Evolutionary conservation across 495 filamentous ascomycete genomes (phyloP).

Genomic region (Margaritispora aquatica): DNA sequence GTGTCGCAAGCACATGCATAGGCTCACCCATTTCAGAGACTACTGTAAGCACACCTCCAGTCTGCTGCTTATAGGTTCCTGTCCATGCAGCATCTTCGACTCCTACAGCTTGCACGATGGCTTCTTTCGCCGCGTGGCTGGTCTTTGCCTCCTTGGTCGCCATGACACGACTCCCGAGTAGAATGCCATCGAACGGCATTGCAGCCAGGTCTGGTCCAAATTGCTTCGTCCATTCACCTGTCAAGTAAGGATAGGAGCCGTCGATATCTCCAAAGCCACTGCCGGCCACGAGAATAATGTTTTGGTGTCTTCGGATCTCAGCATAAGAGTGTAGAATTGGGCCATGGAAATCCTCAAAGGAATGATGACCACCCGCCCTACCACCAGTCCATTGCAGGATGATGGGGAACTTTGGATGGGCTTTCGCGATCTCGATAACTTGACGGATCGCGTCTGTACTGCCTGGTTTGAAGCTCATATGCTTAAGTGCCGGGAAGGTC

Average conservation of each 20-base stretch:
- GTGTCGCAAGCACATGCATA: conserved; percentile 92
- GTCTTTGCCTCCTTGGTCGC: conserved; percentile 89
- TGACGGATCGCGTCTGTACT: conserved; percentile 65
- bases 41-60: conserved; percentile 89
- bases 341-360: conserved; percentile 88
- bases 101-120: conserved; percentile 71
- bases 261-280: conserved; percentile 85
- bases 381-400: conserved; percentile 92
- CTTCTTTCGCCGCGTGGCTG: conserved; percentile 80
- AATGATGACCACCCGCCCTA: conserved; percentile 87
- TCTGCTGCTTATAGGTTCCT: conserved; percentile 35
- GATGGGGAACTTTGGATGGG: conserved; percentile 80
- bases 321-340: conserved; percentile 82
- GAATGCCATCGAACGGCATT: conserved; percentile 86
- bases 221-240: conserved; percentile 50
- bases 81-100: background rate
- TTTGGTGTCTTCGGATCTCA: conserved; percentile 67
- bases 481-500: background rate
- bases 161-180: conserved; percentile 90
- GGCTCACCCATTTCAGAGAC: conserved; percentile 97
- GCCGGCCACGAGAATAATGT: conserved; percentile 80
- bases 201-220: conserved; percentile 82
- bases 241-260: conserved; percentile 64
- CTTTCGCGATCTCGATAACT: conserved; percentile 85
- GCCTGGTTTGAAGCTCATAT: background rate